Conservation (phyloP, 345 rosid genomes). For the Gynandropsis gynandra region DNA sequence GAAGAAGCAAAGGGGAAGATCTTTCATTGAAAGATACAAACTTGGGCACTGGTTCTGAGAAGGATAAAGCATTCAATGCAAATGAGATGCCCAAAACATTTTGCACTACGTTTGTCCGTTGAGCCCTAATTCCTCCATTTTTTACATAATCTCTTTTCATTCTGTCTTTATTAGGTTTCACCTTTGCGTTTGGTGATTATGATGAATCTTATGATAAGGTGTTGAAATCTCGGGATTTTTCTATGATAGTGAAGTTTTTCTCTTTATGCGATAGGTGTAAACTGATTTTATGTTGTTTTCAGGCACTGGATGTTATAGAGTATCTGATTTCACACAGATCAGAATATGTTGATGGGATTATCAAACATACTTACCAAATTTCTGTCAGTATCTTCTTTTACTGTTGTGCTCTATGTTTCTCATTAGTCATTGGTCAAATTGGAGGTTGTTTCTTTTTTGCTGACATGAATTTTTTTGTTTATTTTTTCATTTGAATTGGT, state of each 20-base stretch:
- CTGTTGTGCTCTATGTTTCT: constrained; percentile 10
- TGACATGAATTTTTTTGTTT: constrained; percentile 25
- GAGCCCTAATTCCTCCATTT: too few relatives aligned
- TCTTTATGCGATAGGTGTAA: constrained; percentile 6
- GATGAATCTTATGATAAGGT: too few relatives aligned
- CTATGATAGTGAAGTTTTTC: constrained; percentile 15
- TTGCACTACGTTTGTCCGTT: constrained; percentile 83
- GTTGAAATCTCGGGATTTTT: constrained; percentile 5
- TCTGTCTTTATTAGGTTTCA: too few relatives aligned
- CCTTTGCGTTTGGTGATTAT: too few relatives aligned
- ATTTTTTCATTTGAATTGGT: constrained; percentile 24
- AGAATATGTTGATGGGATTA: constrained; percentile 93
- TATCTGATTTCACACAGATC: constrained; percentile 93
- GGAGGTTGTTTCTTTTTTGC: constrained; percentile 20
- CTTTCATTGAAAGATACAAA: constrained; percentile 43
- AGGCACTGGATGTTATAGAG: constrained; percentile 91
- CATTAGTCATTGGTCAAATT: too few relatives aligned
- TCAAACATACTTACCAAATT: constrained; percentile 91
- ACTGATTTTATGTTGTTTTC: constrained; percentile 15
- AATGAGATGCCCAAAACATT: constrained; percentile 45
- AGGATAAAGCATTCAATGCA: constrained; percentile 36
- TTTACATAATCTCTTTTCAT: too few relatives aligned
- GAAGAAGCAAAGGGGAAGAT: too few relatives aligned
- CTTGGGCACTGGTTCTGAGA: constrained; percentile 35
- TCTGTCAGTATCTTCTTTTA: constrained; percentile 53